Conservation (phyloP, 2,329 filamentous ascomycete species). For the Cladophialophora yegresii region DNA sequence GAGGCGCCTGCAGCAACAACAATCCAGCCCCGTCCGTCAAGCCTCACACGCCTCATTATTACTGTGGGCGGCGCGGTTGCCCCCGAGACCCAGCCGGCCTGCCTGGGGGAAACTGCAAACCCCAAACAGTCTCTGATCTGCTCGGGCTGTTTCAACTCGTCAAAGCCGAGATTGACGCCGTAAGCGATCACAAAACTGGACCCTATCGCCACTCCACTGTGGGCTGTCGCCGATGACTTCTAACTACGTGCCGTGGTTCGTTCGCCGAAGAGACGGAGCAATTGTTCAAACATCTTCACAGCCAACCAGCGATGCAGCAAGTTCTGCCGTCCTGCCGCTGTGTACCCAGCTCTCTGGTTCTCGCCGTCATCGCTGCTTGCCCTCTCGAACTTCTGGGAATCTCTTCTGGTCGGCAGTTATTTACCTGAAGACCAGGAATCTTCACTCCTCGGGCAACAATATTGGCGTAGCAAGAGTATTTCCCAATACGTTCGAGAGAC, state of each 20-base stretch:
- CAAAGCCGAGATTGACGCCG: conserved; percentile 1
- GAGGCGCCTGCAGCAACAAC: conserved; percentile 1
- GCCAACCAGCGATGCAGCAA: neutral
- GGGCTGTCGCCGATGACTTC: neutral
- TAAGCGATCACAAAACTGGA: neutral
- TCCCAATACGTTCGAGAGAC: neutral
- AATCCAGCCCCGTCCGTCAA: neutral
- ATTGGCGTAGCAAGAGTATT: neutral
- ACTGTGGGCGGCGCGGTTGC: neutral
- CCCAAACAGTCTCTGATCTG: conserved; percentile 4
- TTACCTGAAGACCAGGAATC: neutral
- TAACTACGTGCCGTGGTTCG: neutral
- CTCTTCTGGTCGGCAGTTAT: neutral
- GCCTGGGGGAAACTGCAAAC: neutral
- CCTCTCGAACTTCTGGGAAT: neutral
- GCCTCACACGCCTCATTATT: too few relatives aligned
- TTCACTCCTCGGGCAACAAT: neutral
- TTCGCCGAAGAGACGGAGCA: neutral
- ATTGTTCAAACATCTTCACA: neutral
- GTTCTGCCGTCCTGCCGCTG: conserved; percentile 3
- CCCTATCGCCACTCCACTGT: too few relatives aligned
- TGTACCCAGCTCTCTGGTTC: neutral
- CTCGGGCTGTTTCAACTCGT: neutral
- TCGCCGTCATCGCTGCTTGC: neutral
- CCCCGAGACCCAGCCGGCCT: conserved; percentile 1